phyloP scores from a whole-genome alignment of 2,329 filamentous ascomycete species.

The Ophiostoma fasciatum region DNA sequence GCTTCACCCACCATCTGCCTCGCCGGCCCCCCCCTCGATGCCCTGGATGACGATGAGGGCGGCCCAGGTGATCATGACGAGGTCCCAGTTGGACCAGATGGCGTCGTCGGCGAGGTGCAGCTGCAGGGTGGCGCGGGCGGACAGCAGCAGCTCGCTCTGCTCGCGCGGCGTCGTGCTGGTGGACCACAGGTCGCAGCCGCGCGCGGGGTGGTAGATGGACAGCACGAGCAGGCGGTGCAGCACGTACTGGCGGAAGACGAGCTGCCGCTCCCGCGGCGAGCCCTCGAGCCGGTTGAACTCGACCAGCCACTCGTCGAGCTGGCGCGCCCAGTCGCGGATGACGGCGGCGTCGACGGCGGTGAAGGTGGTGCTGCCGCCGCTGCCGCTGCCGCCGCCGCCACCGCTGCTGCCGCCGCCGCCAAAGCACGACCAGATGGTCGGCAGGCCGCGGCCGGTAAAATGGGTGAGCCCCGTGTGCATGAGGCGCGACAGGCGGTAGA shows the following conservation, averaged over 20 bases:
- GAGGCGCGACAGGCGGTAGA: constrained; percentile 11
- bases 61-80: constrained; percentile 11
- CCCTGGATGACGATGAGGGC: constrained; percentile 10
- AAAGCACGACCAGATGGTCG: constrained; percentile 11
- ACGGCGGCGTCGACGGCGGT: constrained; percentile 9
- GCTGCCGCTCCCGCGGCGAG: no score
- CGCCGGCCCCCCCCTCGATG: constrained; percentile 8
- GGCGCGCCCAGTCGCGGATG: constrained; percentile 11
- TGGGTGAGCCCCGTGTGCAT: constrained; percentile 11
- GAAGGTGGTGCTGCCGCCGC: constrained; percentile 2
- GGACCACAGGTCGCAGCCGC: constrained; percentile 9
- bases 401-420: neutral
- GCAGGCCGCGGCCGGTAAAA: constrained; percentile 11
- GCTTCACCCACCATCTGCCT: no score
- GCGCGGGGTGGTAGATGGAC: constrained; percentile 11
- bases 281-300: constrained; percentile 9
- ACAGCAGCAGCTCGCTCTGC: constrained; percentile 10
- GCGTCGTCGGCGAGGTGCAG: constrained; percentile 9
- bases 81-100: constrained; percentile 12
- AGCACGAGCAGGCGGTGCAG: constrained; percentile 10
- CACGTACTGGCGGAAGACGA: constrained; percentile 10
- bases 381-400: neutral
- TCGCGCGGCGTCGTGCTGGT: constrained; percentile 9
- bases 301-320: constrained; percentile 10
- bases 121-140: constrained; percentile 9